phyloP scores from a whole-genome alignment of 495 filamentous ascomycete species.

The Filosporella fistucella region DNA sequence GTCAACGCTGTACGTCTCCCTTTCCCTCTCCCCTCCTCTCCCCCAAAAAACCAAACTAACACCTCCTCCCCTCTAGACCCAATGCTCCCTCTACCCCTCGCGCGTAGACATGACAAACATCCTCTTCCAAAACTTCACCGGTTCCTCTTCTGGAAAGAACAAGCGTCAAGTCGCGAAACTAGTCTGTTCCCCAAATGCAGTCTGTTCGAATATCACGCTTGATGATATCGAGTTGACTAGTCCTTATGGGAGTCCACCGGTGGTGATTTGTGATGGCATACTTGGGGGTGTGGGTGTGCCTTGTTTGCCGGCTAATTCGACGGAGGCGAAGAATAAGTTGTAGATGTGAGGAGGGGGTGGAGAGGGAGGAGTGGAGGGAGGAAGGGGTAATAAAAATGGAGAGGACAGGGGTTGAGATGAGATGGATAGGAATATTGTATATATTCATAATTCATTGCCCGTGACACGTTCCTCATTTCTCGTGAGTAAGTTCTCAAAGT shows the following conservation, averaged over 20 bases:
- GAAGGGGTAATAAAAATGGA: no score
- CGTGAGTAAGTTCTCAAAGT: no score
- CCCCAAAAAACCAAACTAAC: background rate
- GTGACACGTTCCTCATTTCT: no score
- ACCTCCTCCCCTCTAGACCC: constrained; percentile 17
- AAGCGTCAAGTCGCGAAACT: constrained; percentile 44
- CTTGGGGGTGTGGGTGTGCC: constrained; percentile 42
- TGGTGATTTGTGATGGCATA: constrained; percentile 49
- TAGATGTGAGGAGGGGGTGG: background rate
- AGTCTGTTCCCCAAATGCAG: constrained; percentile 47
- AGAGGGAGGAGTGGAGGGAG: no score
- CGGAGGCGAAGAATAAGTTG: background rate
- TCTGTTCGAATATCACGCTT: constrained; percentile 48
- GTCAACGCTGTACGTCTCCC: constrained; percentile 27
- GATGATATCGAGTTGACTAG: constrained; percentile 45
- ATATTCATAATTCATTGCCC: no score
- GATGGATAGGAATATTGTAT: no score
- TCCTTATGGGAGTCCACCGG: constrained; percentile 38
- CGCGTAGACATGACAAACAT: constrained; percentile 51
- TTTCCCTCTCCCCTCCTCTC: background rate
- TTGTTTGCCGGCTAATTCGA: constrained; percentile 6
- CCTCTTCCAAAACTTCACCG: constrained; percentile 49
- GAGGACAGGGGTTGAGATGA: no score
- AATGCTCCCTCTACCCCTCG: constrained; percentile 46
- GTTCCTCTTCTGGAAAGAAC: constrained; percentile 44